These are phyloP conservation scores for Vickermania spadyakhi DNA, from an alignment of 208 protist genomes.

Conservation along the genomic window DNA sequence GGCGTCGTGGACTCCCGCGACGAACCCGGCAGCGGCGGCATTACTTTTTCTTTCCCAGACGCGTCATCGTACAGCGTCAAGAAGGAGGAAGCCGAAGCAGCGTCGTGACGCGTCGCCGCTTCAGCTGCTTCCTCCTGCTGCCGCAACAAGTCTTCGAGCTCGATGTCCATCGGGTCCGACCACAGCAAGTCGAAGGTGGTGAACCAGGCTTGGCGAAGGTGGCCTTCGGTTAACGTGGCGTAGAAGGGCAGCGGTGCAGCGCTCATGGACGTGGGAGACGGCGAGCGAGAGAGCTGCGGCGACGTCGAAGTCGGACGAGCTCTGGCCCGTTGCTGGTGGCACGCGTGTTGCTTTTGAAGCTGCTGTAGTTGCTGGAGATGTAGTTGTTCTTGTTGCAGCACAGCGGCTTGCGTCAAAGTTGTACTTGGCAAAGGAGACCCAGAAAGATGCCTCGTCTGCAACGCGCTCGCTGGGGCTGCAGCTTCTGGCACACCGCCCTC, in stretches of 20 bases:
- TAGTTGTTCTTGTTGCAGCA: no score
- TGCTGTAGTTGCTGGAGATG: no score
- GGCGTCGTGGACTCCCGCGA: background rate
- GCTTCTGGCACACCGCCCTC: background rate
- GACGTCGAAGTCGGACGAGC: no score
- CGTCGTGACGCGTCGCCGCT: background rate
- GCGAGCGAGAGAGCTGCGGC: background rate
- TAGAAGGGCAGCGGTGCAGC: background rate
- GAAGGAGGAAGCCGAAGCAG: background rate
- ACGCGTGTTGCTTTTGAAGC: background rate
- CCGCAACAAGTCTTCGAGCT: constrained; percentile 15
- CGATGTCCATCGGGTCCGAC: constrained; percentile 60
- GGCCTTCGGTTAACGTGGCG: constrained; percentile 11
- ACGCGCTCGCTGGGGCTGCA: background rate
- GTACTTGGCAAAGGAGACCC: background rate
- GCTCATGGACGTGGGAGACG: background rate
- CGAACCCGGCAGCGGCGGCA: background rate
- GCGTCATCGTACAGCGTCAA: background rate
- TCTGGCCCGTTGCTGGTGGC: no score
- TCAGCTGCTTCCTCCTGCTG: constrained; percentile 3
- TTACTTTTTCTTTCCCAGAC: background rate
- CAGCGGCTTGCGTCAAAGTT: background rate
- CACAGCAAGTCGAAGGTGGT: constrained; percentile 65
- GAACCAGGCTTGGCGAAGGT: constrained; percentile 43
- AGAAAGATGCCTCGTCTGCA: background rate